These are phyloP conservation scores for Rhizophlyctis rosea DNA, from an alignment of 192 early-diverging fungal species.

Conservation along the genomic window DNA sequence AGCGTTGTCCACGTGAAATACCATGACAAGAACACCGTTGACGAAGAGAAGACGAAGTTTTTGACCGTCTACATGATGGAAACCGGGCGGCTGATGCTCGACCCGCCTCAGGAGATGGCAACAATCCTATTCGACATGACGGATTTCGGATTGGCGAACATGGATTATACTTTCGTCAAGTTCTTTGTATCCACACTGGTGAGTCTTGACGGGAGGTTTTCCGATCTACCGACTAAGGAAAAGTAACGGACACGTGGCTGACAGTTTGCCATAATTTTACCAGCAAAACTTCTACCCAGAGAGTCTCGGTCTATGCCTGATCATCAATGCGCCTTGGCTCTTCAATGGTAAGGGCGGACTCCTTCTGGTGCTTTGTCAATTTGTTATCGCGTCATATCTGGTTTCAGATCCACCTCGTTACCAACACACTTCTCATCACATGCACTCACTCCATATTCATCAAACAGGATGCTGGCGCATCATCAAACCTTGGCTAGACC, in stretches of 20 bases:
- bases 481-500: conserved; percentile 80
- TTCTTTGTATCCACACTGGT: conserved; percentile 72
- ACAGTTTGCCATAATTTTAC: too few relatives aligned
- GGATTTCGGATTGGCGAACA: conserved; percentile 71
- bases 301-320: conserved; percentile 72
- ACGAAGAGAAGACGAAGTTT: conserved; percentile 11
- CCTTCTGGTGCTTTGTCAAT: conserved; percentile 15
- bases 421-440: not conserved
- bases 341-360: conserved; percentile 54
- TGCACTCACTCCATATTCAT: not conserved
- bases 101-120: conserved; percentile 52
- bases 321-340: conserved; percentile 88
- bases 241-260: not conserved
- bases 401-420: too few relatives aligned
- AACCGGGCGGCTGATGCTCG: conserved; percentile 50
- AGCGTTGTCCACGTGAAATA: conserved; percentile 44
- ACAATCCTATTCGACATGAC: conserved; percentile 74
- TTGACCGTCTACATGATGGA: conserved; percentile 52
- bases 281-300: conserved; percentile 87
- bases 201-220: not conserved
- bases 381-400: too few relatives aligned
- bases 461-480: conserved; percentile 63
- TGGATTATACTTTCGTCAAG: conserved; percentile 74
- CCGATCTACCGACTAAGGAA: not conserved
- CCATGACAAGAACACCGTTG: conserved; percentile 48